phyloP scores from a whole-genome alignment of 208 protist genomes.

The Novymonas esmeraldas region DNA sequence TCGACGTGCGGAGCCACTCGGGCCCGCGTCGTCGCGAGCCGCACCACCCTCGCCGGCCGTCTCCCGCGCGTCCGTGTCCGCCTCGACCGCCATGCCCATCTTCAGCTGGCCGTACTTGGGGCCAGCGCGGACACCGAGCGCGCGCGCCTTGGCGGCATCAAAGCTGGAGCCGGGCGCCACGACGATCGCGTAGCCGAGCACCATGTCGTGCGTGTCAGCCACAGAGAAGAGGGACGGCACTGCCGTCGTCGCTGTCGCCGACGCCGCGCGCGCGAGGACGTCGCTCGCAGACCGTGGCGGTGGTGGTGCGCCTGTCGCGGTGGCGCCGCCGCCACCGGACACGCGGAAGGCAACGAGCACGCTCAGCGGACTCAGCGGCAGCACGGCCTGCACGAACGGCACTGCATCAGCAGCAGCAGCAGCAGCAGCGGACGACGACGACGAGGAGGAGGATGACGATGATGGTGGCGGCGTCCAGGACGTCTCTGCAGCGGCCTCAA shows the following conservation, averaged over 20 bases:
- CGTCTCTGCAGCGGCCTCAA: constrained; percentile 4
- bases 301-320: neutral
- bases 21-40: too few relatives aligned
- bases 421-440: too few relatives aligned
- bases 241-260: neutral
- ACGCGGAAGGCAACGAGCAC: constrained; percentile 47
- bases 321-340: constrained; percentile 18
- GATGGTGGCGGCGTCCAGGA: too few relatives aligned
- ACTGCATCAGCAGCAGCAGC: neutral
- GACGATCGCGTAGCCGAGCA: constrained; percentile 71
- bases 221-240: neutral
- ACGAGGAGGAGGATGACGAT: too few relatives aligned
- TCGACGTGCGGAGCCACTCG: neutral
- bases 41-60: neutral
- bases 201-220: constrained; percentile 5
- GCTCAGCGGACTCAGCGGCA: constrained; percentile 39
- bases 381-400: constrained; percentile 29
- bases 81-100: constrained; percentile 48
- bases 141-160: constrained; percentile 53
- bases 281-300: too few relatives aligned
- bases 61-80: constrained; percentile 8
- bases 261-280: too few relatives aligned
- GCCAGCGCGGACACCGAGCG: constrained; percentile 62
- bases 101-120: constrained; percentile 79
- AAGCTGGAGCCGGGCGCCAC: constrained; percentile 52